Conservation (phyloP, 1,284 basidiomycete species). For the Pascua guehoae region DNA sequence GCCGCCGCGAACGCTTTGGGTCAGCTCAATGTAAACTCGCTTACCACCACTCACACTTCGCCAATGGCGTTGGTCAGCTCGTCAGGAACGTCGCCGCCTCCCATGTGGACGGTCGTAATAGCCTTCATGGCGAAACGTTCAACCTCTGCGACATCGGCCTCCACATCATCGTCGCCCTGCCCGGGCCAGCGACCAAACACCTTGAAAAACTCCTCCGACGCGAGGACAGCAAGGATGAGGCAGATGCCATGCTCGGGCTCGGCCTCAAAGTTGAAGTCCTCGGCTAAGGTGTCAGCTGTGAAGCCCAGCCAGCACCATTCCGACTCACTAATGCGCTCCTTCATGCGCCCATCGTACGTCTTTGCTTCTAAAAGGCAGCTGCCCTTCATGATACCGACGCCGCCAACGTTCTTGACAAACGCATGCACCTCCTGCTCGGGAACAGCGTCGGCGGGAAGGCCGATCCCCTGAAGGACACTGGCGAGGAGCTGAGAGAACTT, state of each 20-base stretch:
- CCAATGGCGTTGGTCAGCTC: conserved; percentile 63
- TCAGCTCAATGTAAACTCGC: conserved; percentile 6
- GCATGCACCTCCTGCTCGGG: conserved; percentile 59
- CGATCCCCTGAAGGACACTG: conserved; percentile 32
- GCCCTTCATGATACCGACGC: conserved; percentile 71
- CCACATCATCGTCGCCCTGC: conserved; percentile 42
- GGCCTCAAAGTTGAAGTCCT: conserved; percentile 15
- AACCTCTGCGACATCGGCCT: conserved; percentile 33
- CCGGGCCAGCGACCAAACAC: conserved; percentile 51
- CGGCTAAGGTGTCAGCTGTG: conserved; percentile 4
- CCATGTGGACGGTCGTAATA: conserved; percentile 18
- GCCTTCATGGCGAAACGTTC: conserved; percentile 26
- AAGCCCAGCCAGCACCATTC: not conserved
- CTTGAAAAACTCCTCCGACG: conserved; percentile 49
- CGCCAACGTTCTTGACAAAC: conserved; percentile 89
- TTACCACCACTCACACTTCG: conserved; percentile 64
- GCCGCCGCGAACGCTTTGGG: conserved; percentile 63
- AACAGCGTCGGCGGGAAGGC: conserved; percentile 51
- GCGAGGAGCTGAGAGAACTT: conserved; percentile 42
- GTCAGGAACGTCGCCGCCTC: conserved; percentile 56
- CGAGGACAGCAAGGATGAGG: conserved; percentile 50
- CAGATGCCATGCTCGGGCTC: conserved; percentile 20
- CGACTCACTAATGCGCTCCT: conserved; percentile 58
- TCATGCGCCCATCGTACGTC: conserved; percentile 47
- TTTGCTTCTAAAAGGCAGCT: conserved; percentile 62